A percentile compares a stretch with the other conserved stretches of the same genome.
phyloP scores from a whole-genome alignment of 352 stramenopile genomes.

The Pythium vanterpoolii region DNA sequence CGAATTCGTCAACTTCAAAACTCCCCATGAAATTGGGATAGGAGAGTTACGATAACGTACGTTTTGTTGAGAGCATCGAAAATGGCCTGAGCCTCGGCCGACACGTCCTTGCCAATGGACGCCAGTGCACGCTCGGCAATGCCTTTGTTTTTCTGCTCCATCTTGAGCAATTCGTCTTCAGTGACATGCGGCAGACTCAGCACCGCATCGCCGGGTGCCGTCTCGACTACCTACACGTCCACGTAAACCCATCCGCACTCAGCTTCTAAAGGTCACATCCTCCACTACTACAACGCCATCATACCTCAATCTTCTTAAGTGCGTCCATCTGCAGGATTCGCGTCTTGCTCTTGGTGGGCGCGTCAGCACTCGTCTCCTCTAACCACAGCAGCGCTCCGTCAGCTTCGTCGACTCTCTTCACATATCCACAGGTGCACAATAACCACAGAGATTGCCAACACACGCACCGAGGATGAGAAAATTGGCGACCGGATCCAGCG shows the following conservation, averaged over 20 bases:
- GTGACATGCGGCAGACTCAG: constrained; percentile 48
- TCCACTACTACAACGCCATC: background rate
- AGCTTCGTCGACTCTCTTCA: no score
- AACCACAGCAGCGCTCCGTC: background rate
- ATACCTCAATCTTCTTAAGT: constrained; percentile 62
- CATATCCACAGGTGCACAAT: background rate
- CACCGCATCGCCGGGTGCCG: constrained; percentile 42
- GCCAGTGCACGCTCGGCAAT: constrained; percentile 65
- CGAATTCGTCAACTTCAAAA: background rate
- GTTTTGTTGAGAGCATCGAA: constrained; percentile 90
- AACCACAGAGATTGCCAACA: background rate
- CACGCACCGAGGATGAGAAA: constrained; percentile 73
- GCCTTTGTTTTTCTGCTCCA: constrained; percentile 76
- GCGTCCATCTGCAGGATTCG: constrained; percentile 71
- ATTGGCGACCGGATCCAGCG: constrained; percentile 67
- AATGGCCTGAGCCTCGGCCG: constrained; percentile 64
- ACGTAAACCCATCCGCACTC: background rate
- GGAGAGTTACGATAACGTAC: constrained; percentile 29
- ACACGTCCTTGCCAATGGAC: constrained; percentile 78
- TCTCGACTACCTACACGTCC: constrained; percentile 37
- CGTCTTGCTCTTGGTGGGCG: constrained; percentile 54
- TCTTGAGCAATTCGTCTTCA: constrained; percentile 65
- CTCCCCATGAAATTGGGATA: background rate
- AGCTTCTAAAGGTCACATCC: background rate
- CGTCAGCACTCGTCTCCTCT: constrained; percentile 55